phyloP scores from a whole-genome alignment of 176 grass and related monocot species.

The Metroxylon sagu region DNA sequence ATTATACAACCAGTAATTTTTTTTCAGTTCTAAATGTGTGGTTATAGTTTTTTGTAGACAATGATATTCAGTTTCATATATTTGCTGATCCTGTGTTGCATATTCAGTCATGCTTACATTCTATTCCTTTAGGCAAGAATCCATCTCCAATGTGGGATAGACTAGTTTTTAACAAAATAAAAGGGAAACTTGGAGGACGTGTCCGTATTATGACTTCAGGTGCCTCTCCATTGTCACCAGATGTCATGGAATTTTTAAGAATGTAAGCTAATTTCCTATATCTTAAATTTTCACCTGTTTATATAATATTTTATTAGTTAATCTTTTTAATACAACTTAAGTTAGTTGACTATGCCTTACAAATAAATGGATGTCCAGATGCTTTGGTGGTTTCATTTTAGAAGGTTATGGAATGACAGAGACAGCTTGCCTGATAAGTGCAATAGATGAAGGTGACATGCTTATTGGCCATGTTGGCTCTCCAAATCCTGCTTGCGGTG shows the following conservation, averaged over 20 bases:
- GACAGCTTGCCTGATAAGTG: constrained; percentile 75
- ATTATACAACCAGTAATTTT: not conserved
- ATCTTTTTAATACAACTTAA: no score
- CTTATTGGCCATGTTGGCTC: constrained; percentile 87
- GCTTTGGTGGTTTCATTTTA: constrained; percentile 68
- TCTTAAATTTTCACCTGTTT: not conserved
- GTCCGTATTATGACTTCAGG: constrained; percentile 82
- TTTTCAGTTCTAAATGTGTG: not conserved
- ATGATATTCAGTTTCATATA: not conserved
- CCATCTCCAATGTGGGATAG: constrained; percentile 92
- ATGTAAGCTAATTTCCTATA: constrained; percentile 53
- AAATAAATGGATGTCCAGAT: constrained; percentile 31
- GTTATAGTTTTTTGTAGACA: not conserved
- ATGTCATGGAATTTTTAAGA: constrained; percentile 96
- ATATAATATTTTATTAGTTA: no score
- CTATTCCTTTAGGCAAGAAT: constrained; percentile 43
- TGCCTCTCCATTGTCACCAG: constrained; percentile 77
- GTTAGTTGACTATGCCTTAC: no score
- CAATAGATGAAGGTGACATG: constrained; percentile 56
- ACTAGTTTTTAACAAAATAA: constrained; percentile 98
- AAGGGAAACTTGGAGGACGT: constrained; percentile 76
- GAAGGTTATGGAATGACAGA: constrained; percentile 99
- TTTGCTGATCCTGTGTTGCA: not conserved
- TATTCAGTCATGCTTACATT: constrained; percentile 8
- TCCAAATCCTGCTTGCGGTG: constrained; percentile 82